phyloP scores from a whole-genome alignment of 345 rosid genomes.

The Carallia brachiata region DNA sequence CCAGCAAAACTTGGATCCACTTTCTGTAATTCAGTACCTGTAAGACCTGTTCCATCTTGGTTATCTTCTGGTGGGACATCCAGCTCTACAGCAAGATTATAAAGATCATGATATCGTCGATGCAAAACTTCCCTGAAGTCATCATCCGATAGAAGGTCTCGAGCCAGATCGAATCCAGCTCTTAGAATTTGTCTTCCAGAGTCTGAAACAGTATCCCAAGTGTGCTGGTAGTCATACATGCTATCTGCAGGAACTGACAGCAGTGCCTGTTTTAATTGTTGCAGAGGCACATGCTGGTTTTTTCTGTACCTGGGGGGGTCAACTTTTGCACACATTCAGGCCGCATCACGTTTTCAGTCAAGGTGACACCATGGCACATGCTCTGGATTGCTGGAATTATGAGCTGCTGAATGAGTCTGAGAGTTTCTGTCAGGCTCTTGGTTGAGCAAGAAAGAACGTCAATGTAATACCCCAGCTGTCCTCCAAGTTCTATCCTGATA shows the following conservation, averaged over 20 bases:
- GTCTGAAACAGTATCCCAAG: slow-evolving; percentile 70
- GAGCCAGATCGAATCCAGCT: slow-evolving; percentile 82
- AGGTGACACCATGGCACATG: slow-evolving; percentile 74
- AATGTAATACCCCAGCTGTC: slow-evolving; percentile 78
- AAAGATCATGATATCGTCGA: slow-evolving; percentile 70
- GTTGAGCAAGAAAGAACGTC: slow-evolving; percentile 90
- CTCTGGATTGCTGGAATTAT: slow-evolving; percentile 79
- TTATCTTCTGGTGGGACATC: slow-evolving; percentile 58
- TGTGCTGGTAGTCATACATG: slow-evolving; percentile 95
- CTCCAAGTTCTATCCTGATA: slow-evolving; percentile 88
- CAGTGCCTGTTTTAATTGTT: slow-evolving; percentile 70
- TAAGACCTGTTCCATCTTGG: slow-evolving; percentile 43
- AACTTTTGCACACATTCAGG: slow-evolving; percentile 76
- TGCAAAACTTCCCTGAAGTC: slow-evolving; percentile 92
- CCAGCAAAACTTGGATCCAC: slow-evolving; percentile 84
- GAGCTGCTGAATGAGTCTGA: slow-evolving; percentile 71
- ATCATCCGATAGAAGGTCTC: slow-evolving; percentile 88
- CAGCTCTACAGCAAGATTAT: slow-evolving; percentile 82
- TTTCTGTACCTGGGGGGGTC: slow-evolving; percentile 79
- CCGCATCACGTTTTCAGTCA: slow-evolving; percentile 71
- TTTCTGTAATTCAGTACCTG: slow-evolving; percentile 40
- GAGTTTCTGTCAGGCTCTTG: slow-evolving; percentile 81
- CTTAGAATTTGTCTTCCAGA: slow-evolving; percentile 57
- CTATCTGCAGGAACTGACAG: slow-evolving; percentile 87
- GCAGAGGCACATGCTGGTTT: slow-evolving; percentile 61